These are phyloP conservation scores for Phialophora expanda DNA, from an alignment of 2,329 filamentous ascomycete genomes.

Conservation along the genomic window DNA sequence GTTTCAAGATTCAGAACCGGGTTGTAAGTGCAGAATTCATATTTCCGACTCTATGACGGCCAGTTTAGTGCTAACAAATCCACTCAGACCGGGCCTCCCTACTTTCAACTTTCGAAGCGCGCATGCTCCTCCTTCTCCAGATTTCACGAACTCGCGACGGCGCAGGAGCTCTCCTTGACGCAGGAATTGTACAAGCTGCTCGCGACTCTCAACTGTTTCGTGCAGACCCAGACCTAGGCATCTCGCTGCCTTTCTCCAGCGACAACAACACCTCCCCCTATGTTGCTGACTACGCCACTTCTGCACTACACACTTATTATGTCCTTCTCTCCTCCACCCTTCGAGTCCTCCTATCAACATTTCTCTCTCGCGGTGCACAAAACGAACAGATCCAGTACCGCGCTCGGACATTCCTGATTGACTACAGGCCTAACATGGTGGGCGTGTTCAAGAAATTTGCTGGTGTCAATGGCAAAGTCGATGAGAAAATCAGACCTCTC, in stretches of 20 bases:
- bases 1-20: constrained; percentile 63
- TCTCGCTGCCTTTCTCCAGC: constrained; percentile 48
- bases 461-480: constrained; percentile 66
- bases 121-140: constrained; percentile 80
- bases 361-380: constrained; percentile 79
- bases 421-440: constrained; percentile 82
- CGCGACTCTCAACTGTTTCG: constrained; percentile 83
- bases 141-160: constrained; percentile 84
- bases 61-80: neutral
- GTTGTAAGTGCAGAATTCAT: constrained; percentile 56
- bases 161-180: constrained; percentile 83
- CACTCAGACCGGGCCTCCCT: constrained; percentile 58
- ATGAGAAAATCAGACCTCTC: constrained; percentile 23
- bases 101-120: constrained; percentile 70
- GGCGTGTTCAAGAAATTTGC: constrained; percentile 89
- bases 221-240: constrained; percentile 89
- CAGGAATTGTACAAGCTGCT: constrained; percentile 81
- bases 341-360: constrained; percentile 79
- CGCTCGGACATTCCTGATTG: constrained; percentile 77
- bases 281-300: constrained; percentile 53
- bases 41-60: constrained; percentile 5
- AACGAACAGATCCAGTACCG: constrained; percentile 75
- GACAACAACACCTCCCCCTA: neutral
- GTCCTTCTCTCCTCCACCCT: constrained; percentile 78
- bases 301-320: constrained; percentile 81